Conservation (phyloP, 768 basidiomycete species). For the Clathrus columnatus region DNA sequence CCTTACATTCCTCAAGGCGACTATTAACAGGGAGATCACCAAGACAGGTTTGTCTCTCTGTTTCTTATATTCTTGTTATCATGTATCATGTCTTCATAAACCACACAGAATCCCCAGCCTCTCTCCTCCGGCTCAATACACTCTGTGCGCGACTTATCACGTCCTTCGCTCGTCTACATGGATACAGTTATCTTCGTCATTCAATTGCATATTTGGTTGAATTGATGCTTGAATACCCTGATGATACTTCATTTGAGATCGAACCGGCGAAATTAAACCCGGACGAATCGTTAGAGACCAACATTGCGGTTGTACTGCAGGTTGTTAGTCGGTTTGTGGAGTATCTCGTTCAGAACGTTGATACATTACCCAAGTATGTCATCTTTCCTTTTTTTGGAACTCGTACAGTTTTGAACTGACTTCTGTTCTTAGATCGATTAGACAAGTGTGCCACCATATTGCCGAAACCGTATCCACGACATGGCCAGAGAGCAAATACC, state of each 20-base stretch:
- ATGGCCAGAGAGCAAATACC: conserved; percentile 75
- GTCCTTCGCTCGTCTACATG: conserved; percentile 77
- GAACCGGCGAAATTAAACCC: conserved; percentile 51
- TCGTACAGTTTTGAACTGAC: not conserved
- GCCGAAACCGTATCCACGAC: conserved; percentile 65
- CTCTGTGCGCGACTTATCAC: conserved; percentile 82
- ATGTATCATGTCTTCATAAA: not conserved
- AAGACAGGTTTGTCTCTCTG: conserved; percentile 48
- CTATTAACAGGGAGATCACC: conserved; percentile 80
- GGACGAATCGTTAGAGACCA: conserved; percentile 46
- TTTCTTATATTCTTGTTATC: not conserved
- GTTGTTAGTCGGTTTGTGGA: conserved; percentile 64
- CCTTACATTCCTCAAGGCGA: conserved; percentile 64
- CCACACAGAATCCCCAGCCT: not conserved
- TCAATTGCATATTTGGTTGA: conserved; percentile 70
- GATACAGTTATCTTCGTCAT: conserved; percentile 79
- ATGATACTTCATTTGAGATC: conserved; percentile 68
- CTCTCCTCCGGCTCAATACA: conserved; percentile 78
- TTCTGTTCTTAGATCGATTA: conserved; percentile 57
- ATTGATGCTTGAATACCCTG: conserved; percentile 61
- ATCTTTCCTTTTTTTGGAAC: not conserved
- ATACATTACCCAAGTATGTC: not conserved
- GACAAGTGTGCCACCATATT: conserved; percentile 83
- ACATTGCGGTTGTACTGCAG: conserved; percentile 59
- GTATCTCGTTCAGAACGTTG: not conserved